A percentile compares a stretch with the other conserved stretches of the same genome.
Conservation (phyloP, 2,329 filamentous ascomycete species). For the Xylaria sp. region DNA sequence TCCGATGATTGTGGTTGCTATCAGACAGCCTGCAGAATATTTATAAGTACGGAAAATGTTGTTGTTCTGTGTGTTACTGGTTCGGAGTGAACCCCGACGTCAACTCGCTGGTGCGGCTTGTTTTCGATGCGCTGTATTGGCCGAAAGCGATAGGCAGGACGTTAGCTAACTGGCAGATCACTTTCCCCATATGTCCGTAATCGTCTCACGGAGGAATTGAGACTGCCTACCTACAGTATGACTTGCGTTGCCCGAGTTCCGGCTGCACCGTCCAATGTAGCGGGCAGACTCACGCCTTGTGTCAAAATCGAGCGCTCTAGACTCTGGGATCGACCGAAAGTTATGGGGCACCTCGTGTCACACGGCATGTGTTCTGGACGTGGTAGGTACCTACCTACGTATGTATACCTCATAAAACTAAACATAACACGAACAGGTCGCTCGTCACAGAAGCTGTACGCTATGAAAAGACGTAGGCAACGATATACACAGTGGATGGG, state of each 20-base stretch:
- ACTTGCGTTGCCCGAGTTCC: slow-evolving; percentile 25
- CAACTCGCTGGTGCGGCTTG: not conserved
- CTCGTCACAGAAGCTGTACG: slow-evolving; percentile 1
- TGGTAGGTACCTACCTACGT: not conserved
- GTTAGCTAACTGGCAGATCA: slow-evolving; percentile 16
- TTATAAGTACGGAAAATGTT: not conserved
- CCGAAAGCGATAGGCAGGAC: slow-evolving; percentile 6
- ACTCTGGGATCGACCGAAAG: slow-evolving; percentile 32
- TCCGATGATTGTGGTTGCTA: not conserved
- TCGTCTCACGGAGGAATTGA: slow-evolving; percentile 20
- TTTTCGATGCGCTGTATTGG: slow-evolving; percentile 15
- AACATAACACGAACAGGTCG: not conserved
- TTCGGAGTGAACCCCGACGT: not conserved
- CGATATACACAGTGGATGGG: not conserved
- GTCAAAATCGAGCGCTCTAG: slow-evolving; percentile 38
- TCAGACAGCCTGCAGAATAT: not conserved
- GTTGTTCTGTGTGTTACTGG: not conserved
- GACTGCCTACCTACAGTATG: slow-evolving; percentile 5
- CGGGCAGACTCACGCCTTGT: slow-evolving; percentile 24
- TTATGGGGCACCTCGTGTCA: slow-evolving; percentile 33
- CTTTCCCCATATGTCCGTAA: slow-evolving; percentile 27
- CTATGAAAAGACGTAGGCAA: slow-evolving; percentile 16
- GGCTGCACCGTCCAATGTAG: slow-evolving; percentile 15
- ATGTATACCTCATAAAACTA: slow-evolving; percentile 1
- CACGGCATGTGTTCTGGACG: slow-evolving; percentile 36